Evolutionary conservation across 805 yeast genomes (phyloP).

Genomic region (Tetrapisispora fleetii): DNA sequence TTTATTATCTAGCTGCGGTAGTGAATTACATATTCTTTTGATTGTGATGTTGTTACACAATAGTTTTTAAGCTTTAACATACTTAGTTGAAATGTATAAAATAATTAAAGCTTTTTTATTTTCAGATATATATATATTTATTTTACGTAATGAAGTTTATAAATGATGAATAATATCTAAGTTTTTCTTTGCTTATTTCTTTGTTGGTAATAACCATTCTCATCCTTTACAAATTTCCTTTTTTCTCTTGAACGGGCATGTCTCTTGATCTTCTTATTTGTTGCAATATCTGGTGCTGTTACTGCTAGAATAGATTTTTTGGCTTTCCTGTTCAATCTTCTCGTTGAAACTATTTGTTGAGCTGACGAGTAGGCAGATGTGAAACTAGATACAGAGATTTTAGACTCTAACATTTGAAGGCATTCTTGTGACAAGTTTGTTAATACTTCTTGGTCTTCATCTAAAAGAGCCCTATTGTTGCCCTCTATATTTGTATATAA

Average conservation of each 20-base stretch:
- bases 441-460: constrained; percentile 43
- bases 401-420: constrained; percentile 52
- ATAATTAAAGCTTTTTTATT: no score
- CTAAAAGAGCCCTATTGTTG: constrained; percentile 18
- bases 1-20: no score
- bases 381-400: constrained; percentile 64
- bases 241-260: constrained; percentile 69
- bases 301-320: constrained; percentile 69
- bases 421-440: constrained; percentile 52
- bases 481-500: constrained; percentile 40
- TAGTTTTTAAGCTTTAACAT: no score
- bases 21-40: no score
- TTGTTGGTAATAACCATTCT: constrained; percentile 60
- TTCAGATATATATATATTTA: no score
- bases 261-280: constrained; percentile 64
- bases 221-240: constrained; percentile 66
- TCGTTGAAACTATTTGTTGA: constrained; percentile 44
- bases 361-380: constrained; percentile 52
- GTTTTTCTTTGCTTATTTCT: constrained; percentile 40
- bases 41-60: no score
- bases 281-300: constrained; percentile 72
- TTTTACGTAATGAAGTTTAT: no score
- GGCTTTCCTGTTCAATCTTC: constrained; percentile 68
- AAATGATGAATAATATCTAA: no score
- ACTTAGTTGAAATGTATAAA: no score